Evolutionary conservation across 306 rosid genomes (phyloP), one percentile per base, ranked within the genome.

Genomic region (Sindora glabra): DNA sequence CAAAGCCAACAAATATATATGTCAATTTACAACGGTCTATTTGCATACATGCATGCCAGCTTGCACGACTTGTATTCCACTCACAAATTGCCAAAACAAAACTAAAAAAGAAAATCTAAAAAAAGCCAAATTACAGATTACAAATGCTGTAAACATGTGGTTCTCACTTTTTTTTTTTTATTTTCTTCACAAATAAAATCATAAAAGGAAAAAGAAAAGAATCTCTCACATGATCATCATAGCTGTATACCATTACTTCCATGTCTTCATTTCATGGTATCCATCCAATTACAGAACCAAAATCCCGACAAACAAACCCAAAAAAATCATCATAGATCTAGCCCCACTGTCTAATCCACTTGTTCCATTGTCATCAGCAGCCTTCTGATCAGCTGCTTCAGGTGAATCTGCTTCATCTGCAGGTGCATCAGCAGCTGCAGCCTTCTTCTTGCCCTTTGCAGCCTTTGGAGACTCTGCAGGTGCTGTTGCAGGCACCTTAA

Each of bases 341-440:
- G 41, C 23, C 65, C 89, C 72, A 15, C 72, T 74, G 7, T 65
- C 44, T 29, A 72, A 48, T 44, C 67, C 79, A 41, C 15, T 52
- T 1, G 68, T 85, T 11, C 78, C 89, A 19, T 72, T 68, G 3
- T 42, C 69, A 25, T 85, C 76, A 1, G 83, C 95, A 8, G 95
- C 87, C 30, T 59, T 81, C 62, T 67, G 81, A 40, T 84, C 83
- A 3, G 19, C 78, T 3, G 57, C 27, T 5, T 39, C 62, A 14
- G 64, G 49, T 12, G 50, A 56, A 3, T 56, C 60, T 0, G 41
- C 56, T 3, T 53, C 27, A 2, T 65, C n/a, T 15, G 54, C 44
- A 5, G 34, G n/a, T n/a, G n/a, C 56, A 3, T 53, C 27, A 2
- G 73, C n/a, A 22, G 54, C 44, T 8, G 34, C 33, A 10, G 22